Evolutionary conservation across 805 yeast species (phyloP).

Genomic region (Yarrowia porcina): DNA sequence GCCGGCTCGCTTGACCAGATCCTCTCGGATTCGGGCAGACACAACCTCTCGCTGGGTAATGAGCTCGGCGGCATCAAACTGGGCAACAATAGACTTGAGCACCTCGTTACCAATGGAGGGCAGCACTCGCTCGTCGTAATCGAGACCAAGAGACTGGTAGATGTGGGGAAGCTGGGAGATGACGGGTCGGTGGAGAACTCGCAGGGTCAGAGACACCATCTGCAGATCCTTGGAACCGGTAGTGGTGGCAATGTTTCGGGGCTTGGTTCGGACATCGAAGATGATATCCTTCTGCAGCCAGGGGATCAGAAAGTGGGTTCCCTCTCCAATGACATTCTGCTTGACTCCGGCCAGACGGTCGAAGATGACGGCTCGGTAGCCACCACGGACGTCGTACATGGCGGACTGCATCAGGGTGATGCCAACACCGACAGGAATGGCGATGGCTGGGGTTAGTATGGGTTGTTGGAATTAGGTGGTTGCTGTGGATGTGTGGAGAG

Average conservation of each 20-base stretch:
- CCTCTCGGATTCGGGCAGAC: constrained; percentile 81
- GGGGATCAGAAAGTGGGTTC: constrained; percentile 91
- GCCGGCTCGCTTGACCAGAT: constrained; percentile 72
- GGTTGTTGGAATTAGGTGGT: background rate
- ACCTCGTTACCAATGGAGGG: constrained; percentile 99
- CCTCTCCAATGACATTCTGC: constrained; percentile 88
- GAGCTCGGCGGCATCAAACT: constrained; percentile 95
- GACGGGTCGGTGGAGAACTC: constrained; percentile 93
- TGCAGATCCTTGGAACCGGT: constrained; percentile 98
- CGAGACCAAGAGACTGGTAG: constrained; percentile 87
- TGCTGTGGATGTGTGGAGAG: background rate
- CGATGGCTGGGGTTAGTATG: constrained; percentile 31
- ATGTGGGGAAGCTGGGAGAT: constrained; percentile 76
- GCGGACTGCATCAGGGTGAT: constrained; percentile 64
- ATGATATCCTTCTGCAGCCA: constrained; percentile 92
- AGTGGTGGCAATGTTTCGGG: constrained; percentile 86
- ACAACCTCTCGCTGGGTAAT: constrained; percentile 97
- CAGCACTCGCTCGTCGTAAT: constrained; percentile 93
- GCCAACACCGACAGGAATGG: constrained; percentile 41
- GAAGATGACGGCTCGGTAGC: constrained; percentile 91
- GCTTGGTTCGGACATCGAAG: constrained; percentile 90
- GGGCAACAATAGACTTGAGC: constrained; percentile 93
- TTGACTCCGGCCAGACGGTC: constrained; percentile 89
- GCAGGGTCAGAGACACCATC: constrained; percentile 86
- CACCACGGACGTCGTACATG: constrained; percentile 93